phyloP scores from a whole-genome alignment of 2,329 filamentous ascomycete species.

The Fusarium nygamai region DNA sequence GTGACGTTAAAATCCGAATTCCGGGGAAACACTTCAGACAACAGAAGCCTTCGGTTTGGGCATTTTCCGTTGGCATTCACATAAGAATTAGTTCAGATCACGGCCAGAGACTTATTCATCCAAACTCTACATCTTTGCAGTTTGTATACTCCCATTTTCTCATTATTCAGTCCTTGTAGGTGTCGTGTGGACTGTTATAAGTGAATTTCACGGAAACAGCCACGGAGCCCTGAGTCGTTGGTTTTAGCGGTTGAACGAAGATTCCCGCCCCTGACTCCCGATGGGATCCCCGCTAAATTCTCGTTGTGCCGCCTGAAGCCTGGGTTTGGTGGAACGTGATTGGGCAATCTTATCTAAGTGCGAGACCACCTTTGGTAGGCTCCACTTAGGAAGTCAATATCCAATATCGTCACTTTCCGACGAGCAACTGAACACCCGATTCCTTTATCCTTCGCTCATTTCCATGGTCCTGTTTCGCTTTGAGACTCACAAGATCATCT shows the following conservation, averaged over 20 bases:
- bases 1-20: background rate
- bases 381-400: slow-evolving; percentile 40
- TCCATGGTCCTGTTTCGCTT: background rate
- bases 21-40: background rate
- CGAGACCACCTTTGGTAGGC: slow-evolving; percentile 19
- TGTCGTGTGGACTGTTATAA: background rate
- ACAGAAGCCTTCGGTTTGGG: background rate
- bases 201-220: background rate
- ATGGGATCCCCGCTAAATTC: slow-evolving; percentile 36
- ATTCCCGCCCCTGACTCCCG: slow-evolving; percentile 35
- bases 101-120: background rate
- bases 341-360: slow-evolving; percentile 28
- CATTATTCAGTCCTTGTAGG: background rate
- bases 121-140: background rate
- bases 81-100: background rate
- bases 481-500: background rate
- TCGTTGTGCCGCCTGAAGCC: slow-evolving; percentile 29
- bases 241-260: slow-evolving; percentile 31
- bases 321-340: slow-evolving; percentile 13
- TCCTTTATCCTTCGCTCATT: slow-evolving; percentile 21
- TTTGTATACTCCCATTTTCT: background rate
- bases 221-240: slow-evolving; percentile 10
- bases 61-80: background rate
- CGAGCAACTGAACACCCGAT: slow-evolving; percentile 23
- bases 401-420: slow-evolving; percentile 42